These are phyloP conservation scores for Microdochium nivale DNA, from an alignment of 2,329 filamentous ascomycete genomes.

Conservation along the genomic window DNA sequence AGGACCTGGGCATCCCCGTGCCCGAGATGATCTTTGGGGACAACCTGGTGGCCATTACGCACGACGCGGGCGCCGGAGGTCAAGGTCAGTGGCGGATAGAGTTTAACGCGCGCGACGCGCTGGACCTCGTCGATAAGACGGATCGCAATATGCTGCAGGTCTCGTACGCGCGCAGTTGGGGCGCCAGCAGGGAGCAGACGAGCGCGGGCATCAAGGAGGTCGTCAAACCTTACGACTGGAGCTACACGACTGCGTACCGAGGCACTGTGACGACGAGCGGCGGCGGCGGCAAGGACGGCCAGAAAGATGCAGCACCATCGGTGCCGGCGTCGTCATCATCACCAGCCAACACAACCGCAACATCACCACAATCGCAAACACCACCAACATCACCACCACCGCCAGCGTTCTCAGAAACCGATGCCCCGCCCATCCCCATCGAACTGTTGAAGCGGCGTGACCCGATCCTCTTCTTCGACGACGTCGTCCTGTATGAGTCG, in stretches of 20 bases:
- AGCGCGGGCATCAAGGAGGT: constrained; percentile 86
- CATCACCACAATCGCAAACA: background rate
- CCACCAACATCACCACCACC: background rate
- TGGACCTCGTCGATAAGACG: constrained; percentile 91
- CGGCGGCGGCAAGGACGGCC: constrained; percentile 1
- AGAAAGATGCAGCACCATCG: no score
- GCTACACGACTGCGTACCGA: constrained; percentile 81
- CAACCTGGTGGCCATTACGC: constrained; percentile 71
- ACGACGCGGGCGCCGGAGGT: constrained; percentile 50
- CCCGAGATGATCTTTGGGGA: constrained; percentile 99
- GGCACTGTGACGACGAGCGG: constrained; percentile 47
- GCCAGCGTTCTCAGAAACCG: constrained; percentile 15
- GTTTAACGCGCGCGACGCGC: constrained; percentile 80
- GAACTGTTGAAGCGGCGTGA: constrained; percentile 82
- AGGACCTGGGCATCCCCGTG: constrained; percentile 71
- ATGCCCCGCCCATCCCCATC: constrained; percentile 57
- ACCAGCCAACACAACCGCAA: background rate
- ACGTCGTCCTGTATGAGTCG: constrained; percentile 93
- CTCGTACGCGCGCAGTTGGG: constrained; percentile 85
- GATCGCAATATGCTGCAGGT: constrained; percentile 86
- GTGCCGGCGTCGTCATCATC: background rate
- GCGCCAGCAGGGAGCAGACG: constrained; percentile 57
- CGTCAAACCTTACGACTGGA: constrained; percentile 97
- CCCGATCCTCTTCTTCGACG: constrained; percentile 93
- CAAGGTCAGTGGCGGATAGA: constrained; percentile 58